A percentile compares a stretch with the other conserved stretches of the same genome.
phyloP scores from a whole-genome alignment of 176 grass and related monocot genomes.

The Areca catechu region DNA sequence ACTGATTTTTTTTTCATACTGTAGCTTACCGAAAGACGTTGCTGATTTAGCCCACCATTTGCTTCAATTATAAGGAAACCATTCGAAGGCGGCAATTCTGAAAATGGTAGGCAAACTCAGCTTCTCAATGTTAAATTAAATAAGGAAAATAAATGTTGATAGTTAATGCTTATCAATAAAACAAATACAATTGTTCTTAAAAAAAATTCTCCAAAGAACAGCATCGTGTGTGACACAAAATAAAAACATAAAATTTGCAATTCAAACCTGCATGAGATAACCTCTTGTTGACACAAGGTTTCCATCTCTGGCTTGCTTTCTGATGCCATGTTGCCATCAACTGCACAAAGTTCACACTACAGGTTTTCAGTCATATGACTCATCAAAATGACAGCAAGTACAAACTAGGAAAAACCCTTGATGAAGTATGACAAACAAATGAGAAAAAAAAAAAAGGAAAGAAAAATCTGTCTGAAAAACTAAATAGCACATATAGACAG shows the following conservation, averaged over 20 bases:
- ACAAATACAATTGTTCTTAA: too few relatives aligned
- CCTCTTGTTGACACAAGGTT: constrained; percentile 43
- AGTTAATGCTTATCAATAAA: too few relatives aligned
- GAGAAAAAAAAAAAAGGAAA: too few relatives aligned
- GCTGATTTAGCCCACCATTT: constrained; percentile 95
- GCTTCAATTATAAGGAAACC: constrained; percentile 88
- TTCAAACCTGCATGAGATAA: constrained; percentile 49
- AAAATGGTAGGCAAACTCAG: constrained; percentile 18
- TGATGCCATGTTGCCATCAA: constrained; percentile 39
- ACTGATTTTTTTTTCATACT: neutral
- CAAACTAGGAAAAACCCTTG: neutral
- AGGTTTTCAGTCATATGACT: neutral
- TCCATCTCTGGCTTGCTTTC: constrained; percentile 48
- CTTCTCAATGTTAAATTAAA: too few relatives aligned
- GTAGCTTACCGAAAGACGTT: constrained; percentile 83
- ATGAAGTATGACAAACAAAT: too few relatives aligned
- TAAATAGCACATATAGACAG: too few relatives aligned
- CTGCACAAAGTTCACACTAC: constrained; percentile 27
- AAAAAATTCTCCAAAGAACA: too few relatives aligned
- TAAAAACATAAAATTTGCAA: constrained; percentile 1
- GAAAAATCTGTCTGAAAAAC: too few relatives aligned
- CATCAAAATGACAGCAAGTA: neutral
- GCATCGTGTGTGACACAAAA: too few relatives aligned
- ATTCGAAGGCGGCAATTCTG: constrained; percentile 77
- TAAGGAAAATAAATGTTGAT: too few relatives aligned